Percentiles rank a stretch among this genome's conserved stretches.
phyloP scores from a whole-genome alignment of 129 eudicot genomes.

The Dittrichia graveolens region DNA sequence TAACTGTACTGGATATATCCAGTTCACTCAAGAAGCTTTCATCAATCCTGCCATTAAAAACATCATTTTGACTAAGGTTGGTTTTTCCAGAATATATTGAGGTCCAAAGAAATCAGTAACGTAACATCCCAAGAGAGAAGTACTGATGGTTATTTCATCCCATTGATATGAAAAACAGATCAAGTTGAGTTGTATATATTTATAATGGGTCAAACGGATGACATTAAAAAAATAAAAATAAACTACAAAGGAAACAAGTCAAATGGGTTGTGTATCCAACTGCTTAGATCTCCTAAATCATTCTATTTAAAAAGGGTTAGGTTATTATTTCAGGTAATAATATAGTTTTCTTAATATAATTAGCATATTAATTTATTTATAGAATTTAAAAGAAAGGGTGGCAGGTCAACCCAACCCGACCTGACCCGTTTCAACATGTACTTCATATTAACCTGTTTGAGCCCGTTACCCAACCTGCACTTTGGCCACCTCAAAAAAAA shows the following conservation, averaged over 20 bases:
- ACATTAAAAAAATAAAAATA: background rate
- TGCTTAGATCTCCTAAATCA: slow-evolving; percentile 2
- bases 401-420: background rate
- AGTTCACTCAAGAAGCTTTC: slow-evolving; percentile 36
- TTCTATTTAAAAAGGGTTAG: background rate
- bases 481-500: background rate
- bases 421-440: background rate
- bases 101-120: background rate
- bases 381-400: background rate
- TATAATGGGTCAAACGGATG: background rate
- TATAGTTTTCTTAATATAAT: background rate
- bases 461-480: slow-evolving; percentile 2
- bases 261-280: background rate
- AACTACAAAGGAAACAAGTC: background rate
- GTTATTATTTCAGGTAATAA: background rate
- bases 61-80: background rate
- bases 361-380: background rate
- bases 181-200: background rate
- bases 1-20: slow-evolving; percentile 31
- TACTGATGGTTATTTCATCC: background rate
- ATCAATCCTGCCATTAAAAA: slow-evolving; percentile 39
- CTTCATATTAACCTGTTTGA: background rate
- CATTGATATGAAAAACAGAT: background rate
- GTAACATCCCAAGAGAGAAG: slow-evolving; percentile 8
- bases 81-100: background rate